A percentile compares a stretch with the other conserved stretches of the same genome.
These are phyloP conservation scores for Arctium lappa DNA, from an alignment of 129 eudicot genomes.

Conservation along the genomic window DNA sequence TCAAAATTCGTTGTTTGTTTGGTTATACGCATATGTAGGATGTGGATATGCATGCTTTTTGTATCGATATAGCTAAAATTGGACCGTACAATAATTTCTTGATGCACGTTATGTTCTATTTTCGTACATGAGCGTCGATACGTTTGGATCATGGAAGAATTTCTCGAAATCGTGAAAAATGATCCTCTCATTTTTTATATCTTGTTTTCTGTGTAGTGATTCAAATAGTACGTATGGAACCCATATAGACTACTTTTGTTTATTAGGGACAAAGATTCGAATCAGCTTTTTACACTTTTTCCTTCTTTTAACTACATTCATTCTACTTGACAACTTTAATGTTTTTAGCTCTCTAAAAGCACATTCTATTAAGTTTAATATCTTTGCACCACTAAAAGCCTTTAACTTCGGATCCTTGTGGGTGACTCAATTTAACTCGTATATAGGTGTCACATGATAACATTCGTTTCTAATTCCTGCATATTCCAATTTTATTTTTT, in stretches of 20 bases:
- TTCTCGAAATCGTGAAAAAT: conserved; percentile 16
- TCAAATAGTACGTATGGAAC: conserved; percentile 28
- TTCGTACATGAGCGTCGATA: neutral
- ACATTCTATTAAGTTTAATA: neutral
- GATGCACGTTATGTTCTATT: neutral
- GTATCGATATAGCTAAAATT: neutral
- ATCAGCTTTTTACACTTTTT: conserved; percentile 25
- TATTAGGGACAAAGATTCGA: conserved; percentile 34
- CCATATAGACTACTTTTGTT: conserved; percentile 27
- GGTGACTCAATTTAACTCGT: neutral
- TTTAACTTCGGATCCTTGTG: neutral
- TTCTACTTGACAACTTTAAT: neutral
- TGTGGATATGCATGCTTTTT: neutral
- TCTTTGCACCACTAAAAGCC: neutral
- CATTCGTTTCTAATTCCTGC: neutral
- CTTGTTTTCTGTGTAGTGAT: conserved; percentile 28
- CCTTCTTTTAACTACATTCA: conserved; percentile 13
- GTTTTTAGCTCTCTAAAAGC: neutral
- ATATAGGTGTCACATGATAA: neutral
- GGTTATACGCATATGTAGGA: neutral
- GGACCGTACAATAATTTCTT: neutral
- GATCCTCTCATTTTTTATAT: neutral
- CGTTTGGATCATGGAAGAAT: conserved; percentile 24
- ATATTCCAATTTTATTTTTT: neutral
- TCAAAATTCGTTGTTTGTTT: neutral